phyloP scores from a whole-genome alignment of 805 yeast genomes.

The Candida silvicultrix region DNA sequence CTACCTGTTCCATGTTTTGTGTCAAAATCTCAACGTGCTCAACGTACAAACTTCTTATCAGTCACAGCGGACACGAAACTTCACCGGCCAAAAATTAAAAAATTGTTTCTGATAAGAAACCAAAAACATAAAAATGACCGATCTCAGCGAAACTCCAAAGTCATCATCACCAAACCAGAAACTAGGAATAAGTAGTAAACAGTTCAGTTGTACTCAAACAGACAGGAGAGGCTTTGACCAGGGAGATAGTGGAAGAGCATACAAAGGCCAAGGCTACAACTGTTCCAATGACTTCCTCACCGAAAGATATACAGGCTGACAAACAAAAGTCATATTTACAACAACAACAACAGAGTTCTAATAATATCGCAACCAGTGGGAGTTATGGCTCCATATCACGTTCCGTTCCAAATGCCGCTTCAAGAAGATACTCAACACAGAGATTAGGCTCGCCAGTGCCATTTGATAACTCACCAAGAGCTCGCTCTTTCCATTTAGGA shows the following conservation, averaged over 20 bases:
- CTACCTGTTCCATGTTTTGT: neutral
- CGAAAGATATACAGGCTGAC: neutral
- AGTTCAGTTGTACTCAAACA: too few species aligned
- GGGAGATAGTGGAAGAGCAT: too few species aligned
- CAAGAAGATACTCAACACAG: conserved; percentile 14
- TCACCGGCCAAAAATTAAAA: neutral
- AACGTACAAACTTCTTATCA: neutral
- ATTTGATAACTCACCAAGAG: conserved; percentile 5
- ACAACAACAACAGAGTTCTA: neutral
- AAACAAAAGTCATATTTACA: neutral
- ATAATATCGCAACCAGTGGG: neutral
- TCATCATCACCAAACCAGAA: neutral
- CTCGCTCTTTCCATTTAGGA: neutral
- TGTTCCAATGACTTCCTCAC: neutral
- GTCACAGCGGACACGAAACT: too few species aligned
- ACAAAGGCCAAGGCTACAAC: too few species aligned
- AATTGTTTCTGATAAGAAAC: neutral
- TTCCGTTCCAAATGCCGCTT: conserved; percentile 3
- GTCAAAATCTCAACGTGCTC: neutral
- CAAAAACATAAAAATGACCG: neutral
- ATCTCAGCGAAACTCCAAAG: neutral
- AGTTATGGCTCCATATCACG: conserved; percentile 1
- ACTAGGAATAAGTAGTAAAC: too few species aligned
- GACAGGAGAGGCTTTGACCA: too few species aligned
- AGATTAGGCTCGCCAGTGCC: conserved; percentile 12